Evolutionary conservation across 257 asterid genomes (phyloP), one percentile per base, ranked within the genome.

Genomic region (Nicotiana obtusifolia): DNA sequence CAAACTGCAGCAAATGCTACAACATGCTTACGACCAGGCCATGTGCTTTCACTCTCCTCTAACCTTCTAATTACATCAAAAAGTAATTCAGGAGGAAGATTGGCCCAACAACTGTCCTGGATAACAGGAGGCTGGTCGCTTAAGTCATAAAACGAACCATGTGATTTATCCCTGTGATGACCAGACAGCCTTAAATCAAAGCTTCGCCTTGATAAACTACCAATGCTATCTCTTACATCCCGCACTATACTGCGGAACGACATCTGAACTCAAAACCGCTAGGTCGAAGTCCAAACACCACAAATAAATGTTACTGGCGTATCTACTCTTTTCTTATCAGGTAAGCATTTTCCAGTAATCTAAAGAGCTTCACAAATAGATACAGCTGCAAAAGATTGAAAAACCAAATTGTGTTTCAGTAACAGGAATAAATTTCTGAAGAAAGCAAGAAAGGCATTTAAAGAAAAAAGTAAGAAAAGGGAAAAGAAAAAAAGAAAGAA

Each of bases 1-100:
- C 98, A 95, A 82, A 95, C 98, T 13, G 94, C 93, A 76, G 97
- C 93, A 52, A 97, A 95, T 1, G 98, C 94, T 64, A 95, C 98
- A 7, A 95, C 98, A 52, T 95, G 87, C 85, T 90, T 93, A 17
- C 98, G 93, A 56, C 96, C 88, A 3, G 98, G 98, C 98, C 98
- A 95, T 3, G 97, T 85, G 87, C 90, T 88, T 88, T 95, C 98
- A 41, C 97, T 93, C 93, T 93, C 98, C 84, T 95, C 98, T 90
- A 95, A 83, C 89, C 98, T 87, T 80, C 86, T 89, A 79, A 95
- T 92, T 44, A 95, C 97, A 82, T 95, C 98, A 28, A 82, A 90
- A 35, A 95, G 97, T 61, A 95, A 90, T 87, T 95, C 98, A 0
- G 98, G 97, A 9, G 98, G 98, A 80, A 95, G 97, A 88, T 91